phyloP scores from a whole-genome alignment of 2,329 filamentous ascomycete genomes.

The Macrophomina phaseolina region DNA sequence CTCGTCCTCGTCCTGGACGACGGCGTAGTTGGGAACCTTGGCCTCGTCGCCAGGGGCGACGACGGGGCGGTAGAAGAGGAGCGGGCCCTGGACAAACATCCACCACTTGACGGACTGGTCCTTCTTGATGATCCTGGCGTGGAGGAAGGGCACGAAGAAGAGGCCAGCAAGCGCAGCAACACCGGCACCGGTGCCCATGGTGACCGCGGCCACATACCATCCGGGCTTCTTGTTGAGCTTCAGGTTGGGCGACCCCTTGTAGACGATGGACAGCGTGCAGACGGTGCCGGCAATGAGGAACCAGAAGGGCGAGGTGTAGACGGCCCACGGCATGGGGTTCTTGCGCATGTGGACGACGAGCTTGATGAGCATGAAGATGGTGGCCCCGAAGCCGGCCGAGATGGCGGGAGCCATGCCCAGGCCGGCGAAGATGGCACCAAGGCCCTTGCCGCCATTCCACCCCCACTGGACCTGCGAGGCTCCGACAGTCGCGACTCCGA shows the following conservation, averaged over 20 bases:
- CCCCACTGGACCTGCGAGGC: slow-evolving; percentile 63
- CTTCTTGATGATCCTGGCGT: slow-evolving; percentile 71
- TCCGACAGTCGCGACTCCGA: slow-evolving; percentile 62
- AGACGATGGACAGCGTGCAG: slow-evolving; percentile 78
- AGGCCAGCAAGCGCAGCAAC: slow-evolving; percentile 65
- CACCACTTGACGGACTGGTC: slow-evolving; percentile 70
- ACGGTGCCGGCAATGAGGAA: slow-evolving; percentile 77
- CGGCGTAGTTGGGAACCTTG: slow-evolving; percentile 75
- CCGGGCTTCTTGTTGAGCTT: slow-evolving; percentile 68
- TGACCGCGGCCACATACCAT: slow-evolving; percentile 71
- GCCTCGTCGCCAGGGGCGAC: slow-evolving; percentile 60
- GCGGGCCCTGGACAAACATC: slow-evolving; percentile 66
- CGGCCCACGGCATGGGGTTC: slow-evolving; percentile 74
- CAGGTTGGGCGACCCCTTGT: slow-evolving; percentile 77
- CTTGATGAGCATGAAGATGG: slow-evolving; percentile 77
- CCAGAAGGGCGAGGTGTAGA: slow-evolving; percentile 75
- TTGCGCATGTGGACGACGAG: slow-evolving; percentile 71
- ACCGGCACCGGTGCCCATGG: slow-evolving; percentile 67
- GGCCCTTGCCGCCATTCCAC: slow-evolving; percentile 68
- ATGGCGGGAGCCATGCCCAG: slow-evolving; percentile 74
- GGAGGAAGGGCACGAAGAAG: slow-evolving; percentile 76
- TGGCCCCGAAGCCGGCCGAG: slow-evolving; percentile 67
- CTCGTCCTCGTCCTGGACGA: slow-evolving; percentile 70
- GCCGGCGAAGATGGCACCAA: slow-evolving; percentile 66
- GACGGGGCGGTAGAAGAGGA: slow-evolving; percentile 60